Percentiles rank a stretch among this genome's conserved stretches.
Conservation (phyloP, 352 stramenopile species). For the Phytopythium ostracodes region DNA sequence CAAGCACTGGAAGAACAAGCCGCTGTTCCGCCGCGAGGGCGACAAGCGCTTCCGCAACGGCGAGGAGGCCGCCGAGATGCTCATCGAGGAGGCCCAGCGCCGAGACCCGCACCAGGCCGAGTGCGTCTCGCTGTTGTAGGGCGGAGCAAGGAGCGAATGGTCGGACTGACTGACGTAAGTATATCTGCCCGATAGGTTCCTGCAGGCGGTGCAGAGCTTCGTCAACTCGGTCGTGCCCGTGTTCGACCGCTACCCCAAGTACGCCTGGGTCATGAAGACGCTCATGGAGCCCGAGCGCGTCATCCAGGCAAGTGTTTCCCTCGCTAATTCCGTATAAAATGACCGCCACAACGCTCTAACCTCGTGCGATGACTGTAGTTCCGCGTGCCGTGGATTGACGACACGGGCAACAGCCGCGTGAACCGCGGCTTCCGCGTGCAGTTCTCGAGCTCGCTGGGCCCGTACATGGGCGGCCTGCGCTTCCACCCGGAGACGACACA, state of each 20-base stretch:
- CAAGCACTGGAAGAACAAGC: conserved; percentile 96
- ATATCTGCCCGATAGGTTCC: conserved; percentile 39
- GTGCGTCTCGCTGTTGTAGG: conserved; percentile 10
- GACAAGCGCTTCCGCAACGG: conserved; percentile 96
- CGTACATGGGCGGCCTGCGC: conserved; percentile 96
- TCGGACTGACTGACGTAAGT: neutral
- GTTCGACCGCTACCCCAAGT: conserved; percentile 87
- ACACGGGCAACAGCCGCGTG: conserved; percentile 92
- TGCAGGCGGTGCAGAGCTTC: conserved; percentile 74
- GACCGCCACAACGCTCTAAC: neutral
- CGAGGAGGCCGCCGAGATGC: conserved; percentile 93
- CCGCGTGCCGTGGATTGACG: conserved; percentile 96
- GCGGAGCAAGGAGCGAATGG: neutral
- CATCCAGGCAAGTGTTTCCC: conserved; percentile 40
- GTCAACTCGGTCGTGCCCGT: conserved; percentile 82
- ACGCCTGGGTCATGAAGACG: conserved; percentile 89
- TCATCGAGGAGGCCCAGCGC: conserved; percentile 77
- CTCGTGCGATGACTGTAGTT: conserved; percentile 54
- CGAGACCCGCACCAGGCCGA: conserved; percentile 68
- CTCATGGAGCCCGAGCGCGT: conserved; percentile 96
- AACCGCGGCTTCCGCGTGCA: conserved; percentile 97
- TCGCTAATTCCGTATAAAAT: too few relatives aligned
- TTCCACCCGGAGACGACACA: conserved; percentile 92
- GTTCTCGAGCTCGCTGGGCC: conserved; percentile 89
- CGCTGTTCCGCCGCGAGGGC: conserved; percentile 94